Evolutionary conservation across 441 rosid genomes (phyloP), one percentile per base, ranked within the genome.

Genomic region (Arabidopsis lyrata): DNA sequence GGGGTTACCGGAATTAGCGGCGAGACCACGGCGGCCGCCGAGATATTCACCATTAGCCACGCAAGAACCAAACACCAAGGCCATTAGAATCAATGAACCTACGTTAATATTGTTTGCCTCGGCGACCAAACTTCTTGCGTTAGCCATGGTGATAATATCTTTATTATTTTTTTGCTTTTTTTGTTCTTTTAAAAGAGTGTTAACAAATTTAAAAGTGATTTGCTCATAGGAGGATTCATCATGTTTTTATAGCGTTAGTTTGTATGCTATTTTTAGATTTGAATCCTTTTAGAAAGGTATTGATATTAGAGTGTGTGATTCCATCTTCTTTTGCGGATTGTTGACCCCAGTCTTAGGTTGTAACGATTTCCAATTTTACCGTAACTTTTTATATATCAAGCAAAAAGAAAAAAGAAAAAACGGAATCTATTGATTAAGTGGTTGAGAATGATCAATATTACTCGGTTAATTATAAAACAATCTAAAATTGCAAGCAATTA

Each of bases 31-130:
- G 9, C 81, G 78, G 59, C 72, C 81, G 3, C 72, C 72, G 47
- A 74, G 53, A 73, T 74, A 74, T 49, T 63, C 72, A 78, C 78
- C 78, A 78, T 74, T 74, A 65, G 78, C 81, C 78, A 78, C 50
- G 75, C 81, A 78, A 78, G 81, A 78, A 69, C 70, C 52, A 48
- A 73, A 69, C 15, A 64, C 72, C 64, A 78, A 69, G 38, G 72
- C 72, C 66, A 74, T 68, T 27, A 73, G 5, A 24, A 78, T 62
- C 18, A 68, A 63, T 49, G 73, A 50, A 14, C 78, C 68, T 62
- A 73, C 55, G 47, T 63, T 72, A 61, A 14, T 20, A 55, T n/a
- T 50, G 10, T 59, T 77, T 64, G 50, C 73, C 68, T 71, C 60
- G 58, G 63, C 53, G 4, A 63, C 77, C 72, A 63, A 63, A 8